phyloP scores from a whole-genome alignment of 148 eudicot genomes.

The Amaranthus palmeri region DNA sequence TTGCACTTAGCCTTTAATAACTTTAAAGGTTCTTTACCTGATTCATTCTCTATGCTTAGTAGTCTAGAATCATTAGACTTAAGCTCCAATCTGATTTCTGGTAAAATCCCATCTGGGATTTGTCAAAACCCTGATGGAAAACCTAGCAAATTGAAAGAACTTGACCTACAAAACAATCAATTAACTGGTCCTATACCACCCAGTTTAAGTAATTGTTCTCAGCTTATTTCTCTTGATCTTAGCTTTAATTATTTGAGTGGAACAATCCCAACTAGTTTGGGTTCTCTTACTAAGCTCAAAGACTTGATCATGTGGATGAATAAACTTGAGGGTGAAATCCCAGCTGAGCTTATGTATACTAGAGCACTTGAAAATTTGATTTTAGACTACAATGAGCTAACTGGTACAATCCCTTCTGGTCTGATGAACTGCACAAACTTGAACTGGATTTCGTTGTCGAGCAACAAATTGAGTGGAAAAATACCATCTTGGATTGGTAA shows the following conservation, averaged over 20 bases:
- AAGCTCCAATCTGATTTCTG: conserved; percentile 60
- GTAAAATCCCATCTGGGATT: conserved; percentile 36
- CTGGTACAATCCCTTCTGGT: conserved; percentile 63
- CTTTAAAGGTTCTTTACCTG: conserved; percentile 55
- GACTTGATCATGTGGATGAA: conserved; percentile 94
- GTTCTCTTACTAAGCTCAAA: conserved; percentile 51
- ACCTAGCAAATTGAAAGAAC: conserved; percentile 34
- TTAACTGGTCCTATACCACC: conserved; percentile 57
- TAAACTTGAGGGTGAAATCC: conserved; percentile 66
- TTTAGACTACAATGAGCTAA: conserved; percentile 70
- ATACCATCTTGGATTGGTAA: conserved; percentile 74
- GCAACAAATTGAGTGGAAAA: conserved; percentile 55
- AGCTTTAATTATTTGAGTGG: conserved; percentile 72
- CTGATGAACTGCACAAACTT: conserved; percentile 65
- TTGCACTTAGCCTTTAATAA: conserved; percentile 45
- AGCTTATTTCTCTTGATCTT: conserved; percentile 60
- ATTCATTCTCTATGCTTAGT: conserved; percentile 34
- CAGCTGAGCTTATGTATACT: conserved; percentile 57
- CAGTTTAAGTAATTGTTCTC: conserved; percentile 57
- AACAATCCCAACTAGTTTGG: conserved; percentile 53
- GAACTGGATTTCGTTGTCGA: conserved; percentile 80
- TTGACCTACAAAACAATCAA: conserved; percentile 51
- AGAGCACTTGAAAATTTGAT: conserved; percentile 67
- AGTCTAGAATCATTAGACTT: conserved; percentile 59
- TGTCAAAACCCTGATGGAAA: conserved; percentile 21